Evolutionary conservation across 371 early-diverging fungal genomes (phyloP), one percentile per base, ranked within the genome.

Genomic region (Mortierella sp.): DNA sequence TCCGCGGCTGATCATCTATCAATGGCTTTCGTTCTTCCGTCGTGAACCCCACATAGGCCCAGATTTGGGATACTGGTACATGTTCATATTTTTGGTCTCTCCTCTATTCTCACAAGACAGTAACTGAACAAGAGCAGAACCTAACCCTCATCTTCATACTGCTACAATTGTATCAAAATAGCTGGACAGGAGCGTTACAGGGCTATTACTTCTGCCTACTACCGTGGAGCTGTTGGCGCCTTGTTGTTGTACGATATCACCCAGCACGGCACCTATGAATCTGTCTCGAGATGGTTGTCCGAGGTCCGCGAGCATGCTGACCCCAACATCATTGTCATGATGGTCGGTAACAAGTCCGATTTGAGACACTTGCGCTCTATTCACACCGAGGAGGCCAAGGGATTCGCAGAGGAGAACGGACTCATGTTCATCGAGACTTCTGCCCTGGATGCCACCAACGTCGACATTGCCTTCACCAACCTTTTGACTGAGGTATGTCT

Each of bases 31-130:
- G 26, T 34, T 21, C 55, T 34, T 68, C 16, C 31, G 44, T 42
- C 2, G 21, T 21, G 28, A 28, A 7, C n/a, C n/a, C 63, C 63
- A 16, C 31, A 11, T 84, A 96, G 89, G 93, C 96, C 73, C 97
- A 97, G 88, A 93, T 97, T 60, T 97, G 97, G 98, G 98, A 97
- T 85, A 97, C 97, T 47, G 92, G 81, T 81, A 77, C 68, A 34
- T 45, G 19, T 28, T 42, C 21, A 72, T 24, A 71, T 9, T 45
- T 16, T 72, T 50, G 21, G 8, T 54, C 28, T 7, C 1, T 52
- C 24, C 6, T 73, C 63, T 26, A 57, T 52, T 34, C 14, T 73
- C 34, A 52, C 54, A 24, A 26, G n/a, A 7, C 34, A 65, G 58
- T 58, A 26, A 52, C 0, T 3, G 8, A 24, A 73, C 24, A 75